Conservation (phyloP, 805 yeast genomes). For the Starmerella kuoi region DNA sequence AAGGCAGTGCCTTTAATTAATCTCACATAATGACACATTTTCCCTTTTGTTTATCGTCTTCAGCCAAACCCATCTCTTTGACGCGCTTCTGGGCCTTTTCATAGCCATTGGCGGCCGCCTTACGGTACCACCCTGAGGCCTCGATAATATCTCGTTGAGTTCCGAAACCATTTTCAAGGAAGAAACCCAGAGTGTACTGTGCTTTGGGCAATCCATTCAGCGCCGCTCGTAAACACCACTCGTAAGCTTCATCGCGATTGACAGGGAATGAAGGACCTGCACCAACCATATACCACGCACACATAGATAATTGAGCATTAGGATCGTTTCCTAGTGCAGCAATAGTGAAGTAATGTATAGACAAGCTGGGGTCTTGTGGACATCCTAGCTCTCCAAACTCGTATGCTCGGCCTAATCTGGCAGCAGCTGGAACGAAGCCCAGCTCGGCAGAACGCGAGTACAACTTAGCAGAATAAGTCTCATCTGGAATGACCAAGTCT, state of each 20-base stretch:
- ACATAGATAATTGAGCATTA: slow-evolving; percentile 78
- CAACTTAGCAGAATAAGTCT: slow-evolving; percentile 70
- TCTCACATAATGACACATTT: slow-evolving; percentile 36
- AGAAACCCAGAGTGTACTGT: slow-evolving; percentile 72
- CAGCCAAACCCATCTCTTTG: slow-evolving; percentile 12
- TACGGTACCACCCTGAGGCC: slow-evolving; percentile 63
- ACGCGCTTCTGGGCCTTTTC: slow-evolving; percentile 36
- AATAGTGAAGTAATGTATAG: slow-evolving; percentile 83
- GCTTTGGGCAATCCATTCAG: slow-evolving; percentile 63
- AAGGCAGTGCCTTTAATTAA: too few relatives aligned
- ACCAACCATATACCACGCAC: slow-evolving; percentile 95
- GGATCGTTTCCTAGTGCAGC: slow-evolving; percentile 86
- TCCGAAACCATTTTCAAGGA: slow-evolving; percentile 80
- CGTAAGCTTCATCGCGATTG: slow-evolving; percentile 77
- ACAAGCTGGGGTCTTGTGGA: slow-evolving; percentile 66
- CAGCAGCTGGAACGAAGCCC: slow-evolving; percentile 71
- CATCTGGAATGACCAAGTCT: slow-evolving; percentile 78
- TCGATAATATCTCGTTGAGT: slow-evolving; percentile 45
- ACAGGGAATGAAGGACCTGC: slow-evolving; percentile 67
- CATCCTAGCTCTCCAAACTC: slow-evolving; percentile 60
- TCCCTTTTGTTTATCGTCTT: slow-evolving; percentile 25
- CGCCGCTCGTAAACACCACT: slow-evolving; percentile 90
- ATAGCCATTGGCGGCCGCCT: slow-evolving; percentile 56
- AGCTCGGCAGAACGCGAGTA: slow-evolving; percentile 81
- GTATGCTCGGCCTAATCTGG: slow-evolving; percentile 68